A percentile compares a stretch with the other conserved stretches of the same genome.
phyloP scores from a whole-genome alignment of 345 rosid species.

The Syzygium aromaticum region DNA sequence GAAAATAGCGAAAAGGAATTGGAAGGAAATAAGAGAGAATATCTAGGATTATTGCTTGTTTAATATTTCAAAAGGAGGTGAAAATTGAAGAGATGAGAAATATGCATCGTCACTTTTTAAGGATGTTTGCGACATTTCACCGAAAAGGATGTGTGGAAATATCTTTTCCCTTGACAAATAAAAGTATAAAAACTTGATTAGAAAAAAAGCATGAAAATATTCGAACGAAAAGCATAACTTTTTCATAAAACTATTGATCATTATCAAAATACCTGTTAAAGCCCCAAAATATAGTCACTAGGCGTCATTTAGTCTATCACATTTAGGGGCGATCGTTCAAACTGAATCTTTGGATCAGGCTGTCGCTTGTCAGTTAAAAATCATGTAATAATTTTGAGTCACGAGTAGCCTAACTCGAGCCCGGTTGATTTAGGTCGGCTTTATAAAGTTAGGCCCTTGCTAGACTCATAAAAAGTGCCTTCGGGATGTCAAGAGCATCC shows the following conservation, averaged over 20 bases:
- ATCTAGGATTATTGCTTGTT: neutral
- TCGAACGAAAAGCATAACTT: neutral
- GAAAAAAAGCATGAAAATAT: neutral
- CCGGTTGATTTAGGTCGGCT: neutral
- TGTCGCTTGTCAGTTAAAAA: neutral
- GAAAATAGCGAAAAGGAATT: neutral
- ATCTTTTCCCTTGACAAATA: neutral
- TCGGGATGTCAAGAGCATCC: accelerated
- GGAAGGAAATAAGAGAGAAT: neutral
- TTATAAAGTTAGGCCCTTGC: neutral
- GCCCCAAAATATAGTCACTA: neutral
- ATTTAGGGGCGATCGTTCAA: neutral
- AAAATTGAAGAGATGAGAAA: neutral
- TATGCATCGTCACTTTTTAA: neutral
- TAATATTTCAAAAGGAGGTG: neutral
- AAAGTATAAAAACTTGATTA: neutral
- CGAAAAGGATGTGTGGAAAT: neutral
- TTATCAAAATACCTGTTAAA: neutral
- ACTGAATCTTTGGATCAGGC: neutral
- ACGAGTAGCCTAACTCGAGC: neutral
- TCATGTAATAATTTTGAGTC: neutral
- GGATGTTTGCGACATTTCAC: neutral
- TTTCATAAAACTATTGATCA: neutral
- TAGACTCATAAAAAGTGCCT: neutral
- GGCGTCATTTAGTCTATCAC: neutral